phyloP scores from a whole-genome alignment of 352 stramenopile genomes.

The Phytophthora cryptogea region DNA sequence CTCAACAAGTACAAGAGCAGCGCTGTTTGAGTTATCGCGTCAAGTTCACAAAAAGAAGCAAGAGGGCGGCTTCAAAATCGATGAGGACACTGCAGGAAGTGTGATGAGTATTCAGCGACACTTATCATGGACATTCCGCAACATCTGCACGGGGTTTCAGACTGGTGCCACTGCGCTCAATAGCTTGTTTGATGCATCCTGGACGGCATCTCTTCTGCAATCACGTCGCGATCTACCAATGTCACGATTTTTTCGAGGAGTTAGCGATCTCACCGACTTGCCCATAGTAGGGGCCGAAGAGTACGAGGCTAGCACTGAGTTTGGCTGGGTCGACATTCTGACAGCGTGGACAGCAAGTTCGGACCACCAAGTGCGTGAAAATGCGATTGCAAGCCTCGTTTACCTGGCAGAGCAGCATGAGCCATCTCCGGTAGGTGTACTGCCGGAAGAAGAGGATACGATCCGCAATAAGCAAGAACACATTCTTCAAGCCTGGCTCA shows the following conservation, averaged over 20 bases:
- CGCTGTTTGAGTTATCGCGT: constrained; percentile 55
- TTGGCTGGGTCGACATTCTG: constrained; percentile 84
- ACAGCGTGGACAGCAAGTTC: constrained; percentile 71
- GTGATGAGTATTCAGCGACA: constrained; percentile 37
- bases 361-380: constrained; percentile 55
- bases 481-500: constrained; percentile 81
- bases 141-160: constrained; percentile 68
- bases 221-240: constrained; percentile 68
- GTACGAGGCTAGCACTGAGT: constrained; percentile 73
- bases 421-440: background rate
- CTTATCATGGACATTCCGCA: constrained; percentile 54
- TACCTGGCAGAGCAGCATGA: constrained; percentile 55
- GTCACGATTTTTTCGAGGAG: constrained; percentile 59
- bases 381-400: constrained; percentile 72
- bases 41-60: constrained; percentile 50
- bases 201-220: constrained; percentile 50
- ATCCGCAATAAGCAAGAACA: constrained; percentile 52
- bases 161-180: constrained; percentile 48
- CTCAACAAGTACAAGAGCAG: constrained; percentile 50
- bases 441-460: constrained; percentile 12
- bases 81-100: constrained; percentile 21
- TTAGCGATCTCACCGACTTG: constrained; percentile 68
- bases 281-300: constrained; percentile 76
- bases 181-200: constrained; percentile 44
- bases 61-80: background rate